Evolutionary conservation across 2,329 filamentous ascomycete genomes (phyloP), one percentile per base, ranked within the genome.

Genomic region (Sporothrix euskadiensis): DNA sequence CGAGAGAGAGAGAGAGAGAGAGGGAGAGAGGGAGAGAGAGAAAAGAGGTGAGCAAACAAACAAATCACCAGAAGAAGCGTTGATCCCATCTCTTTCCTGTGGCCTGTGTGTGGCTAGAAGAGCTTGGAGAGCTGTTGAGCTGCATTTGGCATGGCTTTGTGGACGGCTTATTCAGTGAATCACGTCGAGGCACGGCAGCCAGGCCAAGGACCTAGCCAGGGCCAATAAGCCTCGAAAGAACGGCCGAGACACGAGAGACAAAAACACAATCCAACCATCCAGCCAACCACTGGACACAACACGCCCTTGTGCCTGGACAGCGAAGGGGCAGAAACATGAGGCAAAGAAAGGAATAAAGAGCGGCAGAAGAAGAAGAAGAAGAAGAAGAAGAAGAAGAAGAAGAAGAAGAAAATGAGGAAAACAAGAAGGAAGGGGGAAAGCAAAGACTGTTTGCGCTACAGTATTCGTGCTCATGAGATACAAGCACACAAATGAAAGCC

Each of bases 81-180:
- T 26, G 22, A 35, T 59, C 30, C 35, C 30, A 35, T 59, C 56
- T 59, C 8, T n/a, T 59, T 30, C 52, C 30, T 63, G 32, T 63
- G 57, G 4, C 32, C 16, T 12, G 14, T 61, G 19, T 41, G 22
- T 63, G 57, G 57, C 35, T 41, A n/a, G 56, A 9, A 32, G 52
- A 32, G 54, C 57, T 39, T 61, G 32, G 35, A 41, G 32, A 63
- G 57, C 57, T 63, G 57, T 63, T 41, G 57, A 22, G 61, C 61
- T 66, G 61, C 61, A 66, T 47, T 66, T 16, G 61, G 61, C 14
- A 26, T 66, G 61, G 39, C 57, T 10, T 47, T 47, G 16, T 19
- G 6, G 8, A 22, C 4, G 10, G 66, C 66, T 69, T 69, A 69
- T 56, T 56, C 66, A 69, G 66, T 54, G 66, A 52, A 35, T 52